phyloP scores from a whole-genome alignment of 2,329 filamentous ascomycete genomes.

The Aspergillus unguis region DNA sequence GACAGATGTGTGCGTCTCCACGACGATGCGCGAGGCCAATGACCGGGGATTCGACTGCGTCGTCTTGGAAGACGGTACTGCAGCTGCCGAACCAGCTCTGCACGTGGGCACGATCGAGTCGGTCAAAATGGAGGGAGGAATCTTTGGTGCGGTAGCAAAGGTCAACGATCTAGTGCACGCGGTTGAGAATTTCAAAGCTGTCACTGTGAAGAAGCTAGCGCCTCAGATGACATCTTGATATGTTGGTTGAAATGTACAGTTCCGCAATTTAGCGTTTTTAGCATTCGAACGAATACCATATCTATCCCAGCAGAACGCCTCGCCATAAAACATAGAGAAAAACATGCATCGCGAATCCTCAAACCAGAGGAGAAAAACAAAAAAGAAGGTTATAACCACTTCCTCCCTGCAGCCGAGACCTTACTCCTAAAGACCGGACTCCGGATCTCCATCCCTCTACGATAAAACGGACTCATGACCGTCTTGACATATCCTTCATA shows the following conservation, averaged over 20 bases:
- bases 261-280: slow-evolving; percentile 2
- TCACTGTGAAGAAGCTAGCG: slow-evolving; percentile 42
- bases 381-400: slow-evolving; percentile 65
- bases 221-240: slow-evolving; percentile 36
- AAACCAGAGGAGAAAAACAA: slow-evolving; percentile 5
- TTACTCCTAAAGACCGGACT: slow-evolving; percentile 81
- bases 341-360: no score
- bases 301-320: neutral
- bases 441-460: slow-evolving; percentile 75
- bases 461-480: slow-evolving; percentile 95
- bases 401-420: slow-evolving; percentile 84
- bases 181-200: slow-evolving; percentile 41
- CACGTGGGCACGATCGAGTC: slow-evolving; percentile 43
- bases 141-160: slow-evolving; percentile 42
- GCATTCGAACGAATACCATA: neutral
- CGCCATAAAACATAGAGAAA: neutral
- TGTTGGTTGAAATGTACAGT: neutral
- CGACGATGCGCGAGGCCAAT: slow-evolving; percentile 55
- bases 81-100: slow-evolving; percentile 41
- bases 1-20: slow-evolving; percentile 55
- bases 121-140: slow-evolving; percentile 48
- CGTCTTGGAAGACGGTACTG: slow-evolving; percentile 49
- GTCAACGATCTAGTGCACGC: slow-evolving; percentile 40
- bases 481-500: slow-evolving; percentile 98
- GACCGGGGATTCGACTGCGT: slow-evolving; percentile 56